phyloP scores from a whole-genome alignment of 1,139 yeast genomes.

The Geotrichum histeridarum region DNA sequence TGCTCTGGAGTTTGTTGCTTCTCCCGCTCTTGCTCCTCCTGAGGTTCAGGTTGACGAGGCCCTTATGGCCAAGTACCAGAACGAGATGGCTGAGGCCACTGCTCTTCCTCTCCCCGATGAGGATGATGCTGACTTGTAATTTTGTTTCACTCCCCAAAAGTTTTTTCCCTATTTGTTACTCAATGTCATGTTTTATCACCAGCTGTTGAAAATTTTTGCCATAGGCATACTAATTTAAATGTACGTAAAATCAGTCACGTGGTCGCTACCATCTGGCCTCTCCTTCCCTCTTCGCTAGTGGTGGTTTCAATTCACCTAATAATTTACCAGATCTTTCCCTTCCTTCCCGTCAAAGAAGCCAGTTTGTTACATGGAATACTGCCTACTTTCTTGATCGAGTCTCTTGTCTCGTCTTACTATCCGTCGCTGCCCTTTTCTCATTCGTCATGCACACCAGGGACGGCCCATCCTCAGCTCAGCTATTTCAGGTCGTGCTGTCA shows the following conservation, averaged over 20 bases:
- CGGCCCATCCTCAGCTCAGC: slow-evolving; percentile 10
- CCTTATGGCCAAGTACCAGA: slow-evolving; percentile 96
- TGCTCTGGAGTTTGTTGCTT: slow-evolving; percentile 94
- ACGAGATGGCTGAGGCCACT: slow-evolving; percentile 98
- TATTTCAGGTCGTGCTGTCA: slow-evolving; percentile 7
- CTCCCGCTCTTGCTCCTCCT: slow-evolving; percentile 99
- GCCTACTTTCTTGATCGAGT: too few relatives aligned
- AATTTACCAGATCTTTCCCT: too few relatives aligned
- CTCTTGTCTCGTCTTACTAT: neutral
- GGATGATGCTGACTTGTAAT: slow-evolving; percentile 96
- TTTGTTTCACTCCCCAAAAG: neutral
- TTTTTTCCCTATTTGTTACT: neutral
- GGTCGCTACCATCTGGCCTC: too few relatives aligned
- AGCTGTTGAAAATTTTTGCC: too few relatives aligned
- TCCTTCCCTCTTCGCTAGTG: too few relatives aligned
- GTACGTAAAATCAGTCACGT: too few relatives aligned
- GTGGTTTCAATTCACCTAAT: too few relatives aligned
- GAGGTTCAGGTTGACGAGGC: slow-evolving; percentile 96
- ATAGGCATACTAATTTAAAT: too few relatives aligned
- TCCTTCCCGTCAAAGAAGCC: too few relatives aligned
- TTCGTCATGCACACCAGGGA: neutral
- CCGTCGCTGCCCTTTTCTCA: neutral
- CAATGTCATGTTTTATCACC: too few relatives aligned
- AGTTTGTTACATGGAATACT: too few relatives aligned
- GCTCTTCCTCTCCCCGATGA: slow-evolving; percentile 99